Evolutionary conservation across 2,329 filamentous ascomycete genomes (phyloP).

Genomic region (Didymella keratinophila): DNA sequence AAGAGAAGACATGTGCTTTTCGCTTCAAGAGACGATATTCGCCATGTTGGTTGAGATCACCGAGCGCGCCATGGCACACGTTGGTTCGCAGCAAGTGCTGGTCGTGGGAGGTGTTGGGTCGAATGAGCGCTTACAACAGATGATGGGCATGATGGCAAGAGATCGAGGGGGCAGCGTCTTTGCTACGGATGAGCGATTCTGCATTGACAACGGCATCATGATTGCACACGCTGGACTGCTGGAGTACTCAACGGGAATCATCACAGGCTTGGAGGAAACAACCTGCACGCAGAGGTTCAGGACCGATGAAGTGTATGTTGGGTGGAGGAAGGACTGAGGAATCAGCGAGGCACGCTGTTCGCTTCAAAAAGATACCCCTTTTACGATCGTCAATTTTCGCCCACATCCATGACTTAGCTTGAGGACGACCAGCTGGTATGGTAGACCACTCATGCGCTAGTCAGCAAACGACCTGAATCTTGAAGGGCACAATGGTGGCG

Average conservation of each 20-base stretch:
- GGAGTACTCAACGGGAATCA: constrained; percentile 82
- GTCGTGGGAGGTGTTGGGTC: constrained; percentile 96
- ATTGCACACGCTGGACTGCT: constrained; percentile 94
- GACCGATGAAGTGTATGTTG: constrained; percentile 60
- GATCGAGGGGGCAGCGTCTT: constrained; percentile 90
- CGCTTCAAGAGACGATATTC: constrained; percentile 91
- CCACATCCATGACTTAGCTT: background rate
- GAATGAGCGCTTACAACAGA: constrained; percentile 92
- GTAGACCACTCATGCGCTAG: background rate
- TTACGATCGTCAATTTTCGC: background rate
- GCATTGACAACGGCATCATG: constrained; percentile 99
- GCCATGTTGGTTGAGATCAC: constrained; percentile 99
- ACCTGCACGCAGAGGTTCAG: constrained; percentile 67
- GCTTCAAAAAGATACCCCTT: constrained; percentile 23
- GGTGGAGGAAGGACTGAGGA: constrained; percentile 57
- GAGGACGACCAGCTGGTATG: background rate
- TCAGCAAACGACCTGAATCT: background rate
- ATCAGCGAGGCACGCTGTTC: background rate
- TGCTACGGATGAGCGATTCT: constrained; percentile 96
- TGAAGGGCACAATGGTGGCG: background rate
- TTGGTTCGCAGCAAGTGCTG: constrained; percentile 86
- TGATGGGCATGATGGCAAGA: constrained; percentile 96
- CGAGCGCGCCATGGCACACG: constrained; percentile 97
- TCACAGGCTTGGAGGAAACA: constrained; percentile 78
- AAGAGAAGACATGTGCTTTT: constrained; percentile 88